phyloP scores from a whole-genome alignment of 2,329 filamentous ascomycete species.

The Apiospora arundinis region DNA sequence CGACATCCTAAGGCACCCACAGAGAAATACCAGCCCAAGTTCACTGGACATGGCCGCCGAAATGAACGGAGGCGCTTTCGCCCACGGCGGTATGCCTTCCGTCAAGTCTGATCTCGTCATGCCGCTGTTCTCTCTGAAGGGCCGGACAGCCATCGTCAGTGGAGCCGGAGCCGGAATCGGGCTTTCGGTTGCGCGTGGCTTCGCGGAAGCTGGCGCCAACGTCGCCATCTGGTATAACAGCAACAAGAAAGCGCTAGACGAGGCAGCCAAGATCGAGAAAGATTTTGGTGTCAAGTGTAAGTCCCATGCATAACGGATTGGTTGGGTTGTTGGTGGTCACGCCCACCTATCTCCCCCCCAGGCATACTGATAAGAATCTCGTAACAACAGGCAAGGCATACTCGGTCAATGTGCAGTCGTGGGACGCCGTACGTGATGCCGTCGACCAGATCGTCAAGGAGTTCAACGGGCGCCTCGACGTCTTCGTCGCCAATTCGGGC shows the following conservation, averaged over 20 bases:
- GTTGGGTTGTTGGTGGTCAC: not conserved
- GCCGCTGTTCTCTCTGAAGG: slow-evolving; percentile 72
- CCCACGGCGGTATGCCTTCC: slow-evolving; percentile 60
- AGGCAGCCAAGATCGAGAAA: slow-evolving; percentile 68
- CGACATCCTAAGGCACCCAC: not conserved
- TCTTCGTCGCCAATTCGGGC: slow-evolving; percentile 82
- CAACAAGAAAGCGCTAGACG: slow-evolving; percentile 68
- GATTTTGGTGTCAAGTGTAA: slow-evolving; percentile 72
- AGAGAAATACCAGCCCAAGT: not conserved
- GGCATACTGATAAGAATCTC: not conserved
- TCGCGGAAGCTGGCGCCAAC: slow-evolving; percentile 74
- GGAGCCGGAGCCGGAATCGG: slow-evolving; percentile 70
- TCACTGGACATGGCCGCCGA: slow-evolving; percentile 44
- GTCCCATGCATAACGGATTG: slow-evolving; percentile 34
- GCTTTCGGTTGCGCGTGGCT: slow-evolving; percentile 65
- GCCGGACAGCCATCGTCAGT: slow-evolving; percentile 72
- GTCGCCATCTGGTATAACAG: slow-evolving; percentile 76
- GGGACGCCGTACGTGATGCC: slow-evolving; percentile 56
- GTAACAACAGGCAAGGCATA: slow-evolving; percentile 60
- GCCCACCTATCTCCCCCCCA: not conserved
- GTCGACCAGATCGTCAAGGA: slow-evolving; percentile 64
- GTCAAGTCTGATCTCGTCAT: slow-evolving; percentile 60
- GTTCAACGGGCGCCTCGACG: slow-evolving; percentile 76
- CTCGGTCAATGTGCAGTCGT: slow-evolving; percentile 64
- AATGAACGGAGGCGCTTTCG: slow-evolving; percentile 57